Evolutionary conservation across 1,284 basidiomycete species (phyloP).

Genomic region (Cryptococcus maquisensis): DNA sequence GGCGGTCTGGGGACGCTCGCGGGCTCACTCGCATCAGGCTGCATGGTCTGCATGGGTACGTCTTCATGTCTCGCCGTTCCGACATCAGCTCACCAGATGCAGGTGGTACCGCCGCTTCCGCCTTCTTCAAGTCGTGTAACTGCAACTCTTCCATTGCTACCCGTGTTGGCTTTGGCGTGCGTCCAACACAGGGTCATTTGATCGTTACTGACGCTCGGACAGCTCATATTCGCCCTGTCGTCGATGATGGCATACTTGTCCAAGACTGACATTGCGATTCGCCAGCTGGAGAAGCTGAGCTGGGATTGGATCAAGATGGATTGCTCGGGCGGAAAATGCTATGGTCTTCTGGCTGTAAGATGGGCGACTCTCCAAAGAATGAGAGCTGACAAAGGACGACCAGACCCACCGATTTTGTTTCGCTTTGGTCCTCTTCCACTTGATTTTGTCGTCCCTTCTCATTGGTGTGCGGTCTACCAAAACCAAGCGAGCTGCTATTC

Average conservation of each 20-base stretch:
- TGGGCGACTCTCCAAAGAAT: background rate
- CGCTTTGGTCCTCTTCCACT: slow-evolving; percentile 84
- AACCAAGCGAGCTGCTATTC: slow-evolving; percentile 85
- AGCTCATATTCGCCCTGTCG: slow-evolving; percentile 94
- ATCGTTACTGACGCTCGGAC: slow-evolving; percentile 2
- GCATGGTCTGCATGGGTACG: slow-evolving; percentile 51
- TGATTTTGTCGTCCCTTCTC: slow-evolving; percentile 70
- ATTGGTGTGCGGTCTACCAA: slow-evolving; percentile 85
- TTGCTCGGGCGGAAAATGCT: slow-evolving; percentile 86
- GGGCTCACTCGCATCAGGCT: slow-evolving; percentile 72
- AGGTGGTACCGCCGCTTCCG: slow-evolving; percentile 64
- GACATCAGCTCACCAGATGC: slow-evolving; percentile 6
- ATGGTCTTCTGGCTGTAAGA: slow-evolving; percentile 90
- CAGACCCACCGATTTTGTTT: slow-evolving; percentile 97
- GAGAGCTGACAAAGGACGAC: background rate
- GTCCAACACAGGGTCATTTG: slow-evolving; percentile 30
- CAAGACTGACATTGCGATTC: slow-evolving; percentile 82
- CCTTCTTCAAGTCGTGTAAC: slow-evolving; percentile 98
- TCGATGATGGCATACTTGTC: slow-evolving; percentile 97
- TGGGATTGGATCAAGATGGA: slow-evolving; percentile 99
- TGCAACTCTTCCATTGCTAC: slow-evolving; percentile 99
- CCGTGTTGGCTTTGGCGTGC: slow-evolving; percentile 88
- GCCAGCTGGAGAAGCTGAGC: slow-evolving; percentile 84
- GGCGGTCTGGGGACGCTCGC: slow-evolving; percentile 71
- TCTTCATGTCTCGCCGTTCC: background rate